Base-by-base conservation (phyloP, 2,329 filamentous ascomycete species). In the Botrytis hyacinthi region DNA sequence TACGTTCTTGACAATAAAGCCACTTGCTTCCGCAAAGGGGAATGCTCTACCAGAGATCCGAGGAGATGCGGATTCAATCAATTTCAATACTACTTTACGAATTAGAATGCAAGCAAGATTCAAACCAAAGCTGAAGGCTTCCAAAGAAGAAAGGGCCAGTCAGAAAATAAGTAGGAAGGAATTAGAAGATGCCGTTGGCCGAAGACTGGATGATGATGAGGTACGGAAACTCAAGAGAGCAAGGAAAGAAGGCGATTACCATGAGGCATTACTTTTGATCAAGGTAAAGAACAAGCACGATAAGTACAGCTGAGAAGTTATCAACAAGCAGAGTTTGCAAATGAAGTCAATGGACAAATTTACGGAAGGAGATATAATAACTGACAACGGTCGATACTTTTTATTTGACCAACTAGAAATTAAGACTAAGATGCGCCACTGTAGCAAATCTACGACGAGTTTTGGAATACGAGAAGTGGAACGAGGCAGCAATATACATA, bases 91-190 rank as follows among this genome's bases (percentile, higher is more conserved):
- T 16, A 92, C 90, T 10, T 81, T 97, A 74, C 88, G 93, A 68
- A 89, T 98, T 78, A 92, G 95, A 71, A 98, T 98, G 95, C 95
- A 98, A 84, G 94, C 95, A 35, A 87, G 93, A 69, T 98, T 97
- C 85, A 98, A 98, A 85, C 95, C 95, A 14, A 88, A 88, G 76
- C 83, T 96, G 63, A 93, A 92, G 82, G 91, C 91, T 16, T 89
- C 87, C 0, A 97, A 95, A 83, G 94, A 95, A 81, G 92, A 93
- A 76, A 96, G 92, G 84, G 92, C 93, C 0, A 87, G 88, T 77
- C 91, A 95, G 78, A 97, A 95, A 85, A 93, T 99, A 73, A 95
- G 91, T 79, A 87, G 93, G 75, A 91, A 91, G 79, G 94, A 98
- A 83, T 84, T 98, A 65, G 95, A 98, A 83, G 90, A 90, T 63